These are phyloP conservation scores for Aquilaria sinensis DNA, from an alignment of 345 rosid species.

Conservation along the genomic window DNA sequence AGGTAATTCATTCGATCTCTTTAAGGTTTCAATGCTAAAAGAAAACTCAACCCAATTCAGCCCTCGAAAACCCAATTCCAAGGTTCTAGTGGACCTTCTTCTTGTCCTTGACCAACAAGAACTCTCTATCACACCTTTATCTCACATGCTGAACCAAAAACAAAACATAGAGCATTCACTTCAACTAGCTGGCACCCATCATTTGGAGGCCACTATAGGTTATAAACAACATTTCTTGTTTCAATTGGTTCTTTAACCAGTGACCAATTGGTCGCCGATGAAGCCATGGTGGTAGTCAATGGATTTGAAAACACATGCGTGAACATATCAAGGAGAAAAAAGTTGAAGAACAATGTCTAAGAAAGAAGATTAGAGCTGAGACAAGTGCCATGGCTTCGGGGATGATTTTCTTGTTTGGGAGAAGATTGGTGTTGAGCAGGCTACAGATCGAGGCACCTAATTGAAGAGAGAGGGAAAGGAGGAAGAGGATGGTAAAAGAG, in stretches of 20 bases:
- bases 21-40: constrained; percentile 21
- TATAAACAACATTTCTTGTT: constrained; percentile 85
- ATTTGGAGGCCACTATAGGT: constrained; percentile 90
- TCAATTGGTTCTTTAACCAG: constrained; percentile 69
- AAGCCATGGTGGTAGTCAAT: constrained; percentile 52
- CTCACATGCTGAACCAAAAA: constrained; percentile 22
- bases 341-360: constrained; percentile 36
- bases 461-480: too few relatives aligned
- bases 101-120: too few relatives aligned
- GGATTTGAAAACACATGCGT: constrained; percentile 43
- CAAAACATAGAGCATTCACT: constrained; percentile 30
- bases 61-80: constrained; percentile 21
- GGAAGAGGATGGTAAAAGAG: too few relatives aligned
- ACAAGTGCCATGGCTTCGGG: constrained; percentile 12
- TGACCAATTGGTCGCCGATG: constrained; percentile 59
- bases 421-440: too few relatives aligned
- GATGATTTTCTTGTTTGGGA: too few relatives aligned
- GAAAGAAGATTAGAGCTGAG: constrained; percentile 33
- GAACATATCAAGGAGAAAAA: constrained; percentile 27
- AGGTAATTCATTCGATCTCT: constrained; percentile 13
- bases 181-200: constrained; percentile 82
- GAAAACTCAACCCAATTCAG: constrained; percentile 19
- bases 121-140: constrained; percentile 23
- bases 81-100: not conserved
- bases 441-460: too few relatives aligned